phyloP scores from a whole-genome alignment of 441 rosid genomes.

The Pelargonium fulgidum region DNA sequence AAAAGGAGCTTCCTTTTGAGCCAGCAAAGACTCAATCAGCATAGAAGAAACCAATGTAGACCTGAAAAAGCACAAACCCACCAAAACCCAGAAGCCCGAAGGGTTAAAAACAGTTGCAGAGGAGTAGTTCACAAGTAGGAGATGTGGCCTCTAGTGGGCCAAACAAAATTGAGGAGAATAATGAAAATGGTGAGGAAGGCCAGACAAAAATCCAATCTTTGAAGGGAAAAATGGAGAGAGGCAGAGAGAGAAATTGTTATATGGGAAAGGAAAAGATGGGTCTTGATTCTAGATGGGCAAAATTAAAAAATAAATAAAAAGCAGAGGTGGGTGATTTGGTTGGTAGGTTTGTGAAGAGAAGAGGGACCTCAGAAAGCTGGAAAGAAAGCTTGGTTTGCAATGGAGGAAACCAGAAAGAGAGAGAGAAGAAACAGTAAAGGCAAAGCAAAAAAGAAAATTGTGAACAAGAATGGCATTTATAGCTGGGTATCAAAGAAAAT shows the following conservation, averaged over 20 bases:
- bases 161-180: conserved; percentile 20
- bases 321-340: conserved; percentile 42
- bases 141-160: conserved; percentile 26
- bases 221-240: conserved; percentile 20
- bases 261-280: conserved; percentile 15
- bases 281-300: conserved; percentile 12
- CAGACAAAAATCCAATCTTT: conserved; percentile 35
- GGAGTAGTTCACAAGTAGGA: conserved; percentile 36
- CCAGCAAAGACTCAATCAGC: conserved; percentile 36
- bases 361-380: conserved; percentile 34
- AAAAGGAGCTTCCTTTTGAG: conserved; percentile 24
- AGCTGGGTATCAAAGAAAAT: conserved; percentile 18
- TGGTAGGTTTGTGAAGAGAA: conserved; percentile 31
- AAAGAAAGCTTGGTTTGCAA: conserved; percentile 78
- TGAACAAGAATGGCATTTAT: conserved; percentile 35
- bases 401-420: conserved; percentile 50
- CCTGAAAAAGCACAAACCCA: conserved; percentile 32
- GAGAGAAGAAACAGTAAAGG: conserved; percentile 37
- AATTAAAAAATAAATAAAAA: not conserved
- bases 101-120: conserved; percentile 17
- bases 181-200: conserved; percentile 26
- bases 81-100: conserved; percentile 29
- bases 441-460: conserved; percentile 35
- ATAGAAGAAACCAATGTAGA: conserved; percentile 36
- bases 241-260: conserved; percentile 4